A percentile compares a stretch with the other conserved stretches of the same genome.
These are phyloP conservation scores for Nitzschia sp. DNA, from an alignment of 108 stramenopile genomes.

Conservation along the genomic window DNA sequence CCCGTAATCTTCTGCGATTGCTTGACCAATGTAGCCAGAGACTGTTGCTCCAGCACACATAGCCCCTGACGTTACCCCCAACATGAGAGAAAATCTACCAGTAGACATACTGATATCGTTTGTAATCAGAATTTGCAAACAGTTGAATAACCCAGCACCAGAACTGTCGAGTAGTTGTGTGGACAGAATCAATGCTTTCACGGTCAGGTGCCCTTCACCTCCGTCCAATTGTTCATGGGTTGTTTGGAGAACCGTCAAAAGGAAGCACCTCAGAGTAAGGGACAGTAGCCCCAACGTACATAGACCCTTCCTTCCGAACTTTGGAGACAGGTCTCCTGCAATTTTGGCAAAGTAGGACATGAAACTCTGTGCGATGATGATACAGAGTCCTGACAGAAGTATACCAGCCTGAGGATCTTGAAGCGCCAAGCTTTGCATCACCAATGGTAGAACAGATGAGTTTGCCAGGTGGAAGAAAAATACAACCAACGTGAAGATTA, in stretches of 20 bases:
- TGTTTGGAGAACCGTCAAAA: conserved; percentile 40
- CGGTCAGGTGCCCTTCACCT: conserved; percentile 12
- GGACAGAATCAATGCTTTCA: conserved; percentile 58
- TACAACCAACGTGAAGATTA: conserved; percentile 54
- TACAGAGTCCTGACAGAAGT: conserved; percentile 66
- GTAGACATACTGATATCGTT: conserved; percentile 65
- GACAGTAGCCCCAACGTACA: conserved; percentile 56
- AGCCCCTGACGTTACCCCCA: conserved; percentile 66
- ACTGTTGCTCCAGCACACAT: conserved; percentile 77
- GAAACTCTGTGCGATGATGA: conserved; percentile 67
- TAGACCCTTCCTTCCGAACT: conserved; percentile 67
- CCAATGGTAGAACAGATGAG: conserved; percentile 66
- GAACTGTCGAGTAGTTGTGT: conserved; percentile 72
- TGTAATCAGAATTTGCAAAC: conserved; percentile 70
- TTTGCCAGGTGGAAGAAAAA: conserved; percentile 74
- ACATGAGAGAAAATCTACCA: conserved; percentile 65
- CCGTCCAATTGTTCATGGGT: conserved; percentile 35
- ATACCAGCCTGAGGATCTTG: conserved; percentile 52
- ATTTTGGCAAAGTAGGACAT: conserved; percentile 67
- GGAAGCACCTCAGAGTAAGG: conserved; percentile 59
- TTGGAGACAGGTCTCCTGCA: conserved; percentile 67
- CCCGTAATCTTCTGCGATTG: conserved; percentile 65
- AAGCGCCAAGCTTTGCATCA: conserved; percentile 70
- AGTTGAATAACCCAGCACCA: conserved; percentile 71
- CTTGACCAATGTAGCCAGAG: conserved; percentile 65